A percentile compares a stretch with the other conserved stretches of the same genome.
These are phyloP conservation scores for Heterobasidion occidentale DNA, from an alignment of 1,284 basidiomycete genomes.

Conservation along the genomic window DNA sequence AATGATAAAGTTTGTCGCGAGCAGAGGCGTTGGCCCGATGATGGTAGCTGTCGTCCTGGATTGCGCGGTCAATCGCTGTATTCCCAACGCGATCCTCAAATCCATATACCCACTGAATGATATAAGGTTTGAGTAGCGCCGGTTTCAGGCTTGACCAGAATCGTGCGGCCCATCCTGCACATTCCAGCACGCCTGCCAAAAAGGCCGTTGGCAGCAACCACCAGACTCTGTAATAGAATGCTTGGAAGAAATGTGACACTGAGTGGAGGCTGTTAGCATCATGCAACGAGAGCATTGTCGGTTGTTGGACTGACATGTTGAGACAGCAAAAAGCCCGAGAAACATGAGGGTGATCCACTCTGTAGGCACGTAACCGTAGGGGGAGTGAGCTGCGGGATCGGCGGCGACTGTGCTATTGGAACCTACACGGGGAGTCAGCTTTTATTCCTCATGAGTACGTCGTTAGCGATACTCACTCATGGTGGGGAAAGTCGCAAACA, in stretches of 20 bases:
- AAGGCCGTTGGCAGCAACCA: constrained; percentile 42
- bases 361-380: constrained; percentile 23
- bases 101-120: constrained; percentile 23
- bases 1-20: constrained; percentile 43
- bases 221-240: constrained; percentile 32
- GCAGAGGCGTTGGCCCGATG: constrained; percentile 38
- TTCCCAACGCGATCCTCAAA: not conserved
- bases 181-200: constrained; percentile 36
- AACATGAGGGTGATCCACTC: constrained; percentile 20
- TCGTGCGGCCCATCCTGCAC: constrained; percentile 24
- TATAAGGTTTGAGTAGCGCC: constrained; percentile 12
- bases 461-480: too few species aligned
- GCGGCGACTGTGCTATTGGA: not conserved
- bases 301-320: constrained; percentile 6
- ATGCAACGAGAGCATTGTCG: not conserved
- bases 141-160: constrained; percentile 20
- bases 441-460: too few species aligned
- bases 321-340: constrained; percentile 11
- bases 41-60: constrained; percentile 31
- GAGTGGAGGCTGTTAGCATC: not conserved
- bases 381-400: not conserved
- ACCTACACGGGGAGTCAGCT: not conserved
- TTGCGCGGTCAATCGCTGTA: not conserved
- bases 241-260: constrained; percentile 34
- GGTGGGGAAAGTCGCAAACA: too few species aligned